Conservation (phyloP, 2,329 filamentous ascomycete genomes). For the Amesomyces nigricolor region DNA sequence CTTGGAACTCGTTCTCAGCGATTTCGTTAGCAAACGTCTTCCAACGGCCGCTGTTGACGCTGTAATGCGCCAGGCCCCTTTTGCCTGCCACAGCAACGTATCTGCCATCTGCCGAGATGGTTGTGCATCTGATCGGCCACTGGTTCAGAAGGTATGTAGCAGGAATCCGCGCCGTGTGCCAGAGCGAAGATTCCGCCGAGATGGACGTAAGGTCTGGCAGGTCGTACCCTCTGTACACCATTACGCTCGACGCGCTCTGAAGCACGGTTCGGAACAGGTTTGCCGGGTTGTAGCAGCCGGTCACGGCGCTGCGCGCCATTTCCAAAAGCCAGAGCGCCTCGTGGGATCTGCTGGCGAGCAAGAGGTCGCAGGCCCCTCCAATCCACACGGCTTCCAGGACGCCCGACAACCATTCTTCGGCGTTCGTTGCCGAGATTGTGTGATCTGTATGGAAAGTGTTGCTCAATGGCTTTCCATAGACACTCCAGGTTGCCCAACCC, state of each 20-base stretch:
- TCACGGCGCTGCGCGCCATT: constrained; percentile 89
- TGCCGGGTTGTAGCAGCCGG: constrained; percentile 83
- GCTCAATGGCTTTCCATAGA: constrained; percentile 85
- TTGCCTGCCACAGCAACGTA: constrained; percentile 96
- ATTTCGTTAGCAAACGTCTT: constrained; percentile 81
- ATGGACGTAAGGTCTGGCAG: constrained; percentile 85
- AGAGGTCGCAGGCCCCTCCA: constrained; percentile 77
- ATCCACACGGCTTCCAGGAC: constrained; percentile 78
- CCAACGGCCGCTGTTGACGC: constrained; percentile 89
- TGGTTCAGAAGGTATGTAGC: constrained; percentile 80
- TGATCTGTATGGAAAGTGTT: constrained; percentile 73
- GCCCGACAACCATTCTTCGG: constrained; percentile 79
- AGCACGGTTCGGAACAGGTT: constrained; percentile 87
- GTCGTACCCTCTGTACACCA: constrained; percentile 92
- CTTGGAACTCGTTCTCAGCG: constrained; percentile 83
- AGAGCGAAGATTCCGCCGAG: constrained; percentile 86
- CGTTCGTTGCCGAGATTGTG: constrained; percentile 57
- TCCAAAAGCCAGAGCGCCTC: constrained; percentile 82
- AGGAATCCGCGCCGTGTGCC: constrained; percentile 88
- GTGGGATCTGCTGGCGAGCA: constrained; percentile 65
- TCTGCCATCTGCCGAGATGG: constrained; percentile 84
- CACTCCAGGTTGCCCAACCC: constrained; percentile 96
- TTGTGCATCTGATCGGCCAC: constrained; percentile 84
- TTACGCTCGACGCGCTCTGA: constrained; percentile 80
- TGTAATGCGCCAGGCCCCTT: constrained; percentile 90